Evolutionary conservation across 2,329 filamentous ascomycete species (phyloP).

Genomic region (Teratosphaeriaceae sp.): DNA sequence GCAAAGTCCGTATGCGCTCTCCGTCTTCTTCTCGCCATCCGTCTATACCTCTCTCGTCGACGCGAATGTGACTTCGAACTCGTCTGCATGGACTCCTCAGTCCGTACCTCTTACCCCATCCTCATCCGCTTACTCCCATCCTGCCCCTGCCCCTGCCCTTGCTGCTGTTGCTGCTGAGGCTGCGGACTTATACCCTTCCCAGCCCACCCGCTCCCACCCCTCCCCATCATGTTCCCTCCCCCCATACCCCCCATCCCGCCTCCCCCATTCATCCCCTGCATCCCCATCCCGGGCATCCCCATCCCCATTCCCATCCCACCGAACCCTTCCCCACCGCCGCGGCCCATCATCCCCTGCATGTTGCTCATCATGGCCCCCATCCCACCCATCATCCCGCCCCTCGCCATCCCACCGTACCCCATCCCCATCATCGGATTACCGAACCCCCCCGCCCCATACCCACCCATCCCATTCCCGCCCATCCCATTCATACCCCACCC

Average conservation of each 20-base stretch:
- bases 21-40: too few relatives aligned
- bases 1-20: too few relatives aligned
- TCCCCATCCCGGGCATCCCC: constrained; percentile 29
- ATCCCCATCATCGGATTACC: constrained; percentile 16
- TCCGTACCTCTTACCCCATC: constrained; percentile 12
- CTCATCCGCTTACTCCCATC: constrained; percentile 46
- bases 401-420: constrained; percentile 30
- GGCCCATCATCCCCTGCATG: constrained; percentile 18
- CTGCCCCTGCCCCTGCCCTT: too few relatives aligned
- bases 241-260: constrained; percentile 32
- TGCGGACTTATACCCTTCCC: constrained; percentile 35
- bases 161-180: constrained; percentile 31
- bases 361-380: background rate
- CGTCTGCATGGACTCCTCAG: too few relatives aligned
- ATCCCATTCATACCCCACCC: constrained; percentile 19
- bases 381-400: constrained; percentile 19
- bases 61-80: too few relatives aligned
- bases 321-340: constrained; percentile 14
- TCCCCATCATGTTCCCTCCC: constrained; percentile 26
- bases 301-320: constrained; percentile 40
- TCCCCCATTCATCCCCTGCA: constrained; percentile 36
- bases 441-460: constrained; percentile 4
- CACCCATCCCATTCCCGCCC: constrained; percentile 10
- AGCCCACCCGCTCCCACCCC: constrained; percentile 4
- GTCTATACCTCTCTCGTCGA: too few relatives aligned